Evolutionary conservation across 148 eudicot genomes (phyloP).

Genomic region (Polygonum aviculare): DNA sequence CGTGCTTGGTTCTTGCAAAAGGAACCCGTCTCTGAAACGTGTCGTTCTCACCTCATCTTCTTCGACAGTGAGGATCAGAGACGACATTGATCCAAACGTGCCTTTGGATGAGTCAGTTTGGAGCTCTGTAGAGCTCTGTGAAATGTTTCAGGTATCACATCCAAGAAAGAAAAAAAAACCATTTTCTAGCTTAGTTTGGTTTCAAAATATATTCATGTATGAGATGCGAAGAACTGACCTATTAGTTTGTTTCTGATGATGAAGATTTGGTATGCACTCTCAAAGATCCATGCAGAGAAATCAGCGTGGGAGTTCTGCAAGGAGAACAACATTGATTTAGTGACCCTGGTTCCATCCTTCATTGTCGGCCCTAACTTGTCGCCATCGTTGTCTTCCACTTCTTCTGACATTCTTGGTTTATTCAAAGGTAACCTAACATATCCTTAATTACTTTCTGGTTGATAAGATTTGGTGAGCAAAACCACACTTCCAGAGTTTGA

Average conservation of each 20-base stretch:
- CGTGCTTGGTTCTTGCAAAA: conserved; percentile 77
- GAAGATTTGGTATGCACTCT: conserved; percentile 77
- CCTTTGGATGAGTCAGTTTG: conserved; percentile 75
- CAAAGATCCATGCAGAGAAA: conserved; percentile 77
- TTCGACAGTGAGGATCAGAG: conserved; percentile 62
- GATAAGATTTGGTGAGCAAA: too few species aligned
- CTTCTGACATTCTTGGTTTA: conserved; percentile 76
- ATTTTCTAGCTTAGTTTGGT: too few species aligned
- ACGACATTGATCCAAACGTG: conserved; percentile 37
- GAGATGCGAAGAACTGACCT: too few species aligned
- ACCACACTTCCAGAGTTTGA: too few species aligned
- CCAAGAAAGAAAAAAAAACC: background rate
- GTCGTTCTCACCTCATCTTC: conserved; percentile 92
- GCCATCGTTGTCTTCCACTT: conserved; percentile 54
- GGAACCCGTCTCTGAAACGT: conserved; percentile 64
- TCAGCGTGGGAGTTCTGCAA: conserved; percentile 92
- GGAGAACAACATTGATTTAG: conserved; percentile 62
- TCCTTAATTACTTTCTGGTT: background rate
- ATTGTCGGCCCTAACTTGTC: conserved; percentile 82
- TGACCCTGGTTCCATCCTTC: conserved; percentile 73
- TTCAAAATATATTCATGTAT: too few species aligned
- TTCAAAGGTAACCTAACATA: conserved; percentile 50
- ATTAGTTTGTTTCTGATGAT: background rate
- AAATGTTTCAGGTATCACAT: conserved; percentile 38
- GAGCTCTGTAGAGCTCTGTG: conserved; percentile 80